phyloP scores from a whole-genome alignment of 345 rosid genomes.

The Ricinus communis region DNA sequence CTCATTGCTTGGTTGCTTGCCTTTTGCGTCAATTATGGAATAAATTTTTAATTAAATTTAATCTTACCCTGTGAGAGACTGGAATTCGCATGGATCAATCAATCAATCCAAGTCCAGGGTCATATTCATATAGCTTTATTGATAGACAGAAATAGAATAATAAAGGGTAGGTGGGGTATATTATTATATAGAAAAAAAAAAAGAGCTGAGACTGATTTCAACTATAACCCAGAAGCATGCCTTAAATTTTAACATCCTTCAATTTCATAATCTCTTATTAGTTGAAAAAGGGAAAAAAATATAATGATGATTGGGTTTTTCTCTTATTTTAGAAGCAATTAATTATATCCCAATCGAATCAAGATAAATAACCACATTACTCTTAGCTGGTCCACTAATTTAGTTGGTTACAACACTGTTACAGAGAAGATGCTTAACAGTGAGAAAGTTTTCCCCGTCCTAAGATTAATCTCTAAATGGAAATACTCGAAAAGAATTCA shows the following conservation, averaged over 20 bases:
- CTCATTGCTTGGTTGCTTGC: constrained; percentile 26
- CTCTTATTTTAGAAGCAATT: constrained; percentile 8
- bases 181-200: too few species aligned
- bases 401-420: constrained; percentile 4
- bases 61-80: too few species aligned
- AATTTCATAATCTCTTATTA: neutral
- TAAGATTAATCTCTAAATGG: too few species aligned
- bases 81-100: neutral
- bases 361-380: neutral
- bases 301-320: constrained; percentile 5
- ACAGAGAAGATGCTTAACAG: neutral
- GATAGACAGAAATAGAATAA: neutral
- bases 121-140: neutral
- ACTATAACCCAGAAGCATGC: neutral
- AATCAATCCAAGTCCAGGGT: neutral
- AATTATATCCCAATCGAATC: constrained; percentile 2
- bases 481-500: neutral
- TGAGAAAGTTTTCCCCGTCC: neutral
- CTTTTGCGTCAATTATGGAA: constrained; percentile 24
- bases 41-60: neutral
- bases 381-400: constrained; percentile 13
- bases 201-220: neutral
- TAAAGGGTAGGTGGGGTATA: neutral
- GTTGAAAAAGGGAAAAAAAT: constrained; percentile 4
- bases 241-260: neutral